Conservation (phyloP, 192 early-diverging fungal species). For the Linnemannia elongata region DNA sequence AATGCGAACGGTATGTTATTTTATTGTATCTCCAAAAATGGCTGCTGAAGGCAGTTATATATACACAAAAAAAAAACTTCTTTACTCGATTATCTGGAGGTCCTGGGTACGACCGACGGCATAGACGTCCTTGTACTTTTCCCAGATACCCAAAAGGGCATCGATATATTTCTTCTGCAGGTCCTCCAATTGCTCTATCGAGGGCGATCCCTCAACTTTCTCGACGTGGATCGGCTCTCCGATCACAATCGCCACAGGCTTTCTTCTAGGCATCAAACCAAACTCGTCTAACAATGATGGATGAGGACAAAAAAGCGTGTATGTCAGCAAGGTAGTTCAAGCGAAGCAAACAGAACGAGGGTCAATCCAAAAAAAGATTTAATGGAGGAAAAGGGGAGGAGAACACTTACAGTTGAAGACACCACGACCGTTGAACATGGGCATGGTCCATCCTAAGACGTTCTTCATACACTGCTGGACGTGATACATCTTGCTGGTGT, state of each 20-base stretch:
- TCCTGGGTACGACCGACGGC: slow-evolving; percentile 74
- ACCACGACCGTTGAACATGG: slow-evolving; percentile 89
- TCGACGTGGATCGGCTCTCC: slow-evolving; percentile 75
- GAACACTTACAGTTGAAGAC: slow-evolving; percentile 82
- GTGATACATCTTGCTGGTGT: slow-evolving; percentile 74
- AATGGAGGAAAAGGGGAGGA: no score
- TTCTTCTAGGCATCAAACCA: slow-evolving; percentile 67
- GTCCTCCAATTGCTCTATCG: slow-evolving; percentile 67
- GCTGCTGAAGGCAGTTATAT: background rate
- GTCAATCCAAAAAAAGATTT: no score
- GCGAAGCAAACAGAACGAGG: slow-evolving; percentile 45
- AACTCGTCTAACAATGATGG: slow-evolving; percentile 61
- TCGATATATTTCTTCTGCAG: slow-evolving; percentile 80
- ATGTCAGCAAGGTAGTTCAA: background rate
- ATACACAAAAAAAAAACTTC: background rate
- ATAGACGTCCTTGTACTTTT: slow-evolving; percentile 81
- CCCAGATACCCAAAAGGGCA: slow-evolving; percentile 71
- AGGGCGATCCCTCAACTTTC: slow-evolving; percentile 66
- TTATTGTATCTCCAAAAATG: background rate
- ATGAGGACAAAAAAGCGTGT: background rate
- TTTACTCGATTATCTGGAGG: slow-evolving; percentile 75
- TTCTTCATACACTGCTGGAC: slow-evolving; percentile 82
- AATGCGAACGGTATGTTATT: background rate
- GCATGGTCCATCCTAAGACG: slow-evolving; percentile 77
- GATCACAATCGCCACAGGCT: slow-evolving; percentile 60